phyloP scores from a whole-genome alignment of 2,329 filamentous ascomycete genomes.

The Proliferodiscus dingleyae region DNA sequence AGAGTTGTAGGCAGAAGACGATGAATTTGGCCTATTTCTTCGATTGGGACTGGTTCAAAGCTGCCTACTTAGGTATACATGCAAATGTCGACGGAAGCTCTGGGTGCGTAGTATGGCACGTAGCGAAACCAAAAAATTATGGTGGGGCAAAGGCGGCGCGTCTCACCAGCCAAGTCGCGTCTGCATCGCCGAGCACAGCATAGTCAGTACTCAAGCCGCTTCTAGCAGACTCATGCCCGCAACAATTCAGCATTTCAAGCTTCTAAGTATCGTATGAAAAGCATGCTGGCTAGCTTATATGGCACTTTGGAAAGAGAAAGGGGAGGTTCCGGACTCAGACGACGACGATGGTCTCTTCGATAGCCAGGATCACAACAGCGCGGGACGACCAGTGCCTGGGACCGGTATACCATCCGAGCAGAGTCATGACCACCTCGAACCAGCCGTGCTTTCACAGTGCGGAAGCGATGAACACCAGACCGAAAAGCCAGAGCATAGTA shows the following conservation, averaged over 20 bases:
- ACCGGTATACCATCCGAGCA: too few species aligned
- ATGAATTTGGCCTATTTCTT: too few species aligned
- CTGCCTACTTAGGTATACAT: too few species aligned
- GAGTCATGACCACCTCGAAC: too few species aligned
- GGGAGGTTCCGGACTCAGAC: conserved; percentile 33
- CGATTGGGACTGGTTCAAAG: too few species aligned
- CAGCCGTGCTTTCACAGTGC: too few species aligned
- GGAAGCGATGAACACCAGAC: too few species aligned
- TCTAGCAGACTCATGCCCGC: neutral
- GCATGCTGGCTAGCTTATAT: conserved; percentile 24
- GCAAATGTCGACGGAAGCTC: too few species aligned
- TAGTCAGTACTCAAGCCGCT: neutral
- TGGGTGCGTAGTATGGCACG: too few species aligned
- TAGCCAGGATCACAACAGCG: conserved; percentile 4
- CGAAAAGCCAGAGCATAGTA: too few species aligned
- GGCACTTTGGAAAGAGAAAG: conserved; percentile 34
- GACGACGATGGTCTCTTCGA: conserved; percentile 27
- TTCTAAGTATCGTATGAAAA: conserved; percentile 3
- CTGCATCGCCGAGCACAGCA: conserved; percentile 1
- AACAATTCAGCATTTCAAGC: neutral
- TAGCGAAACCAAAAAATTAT: neutral
- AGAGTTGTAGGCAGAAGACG: too few species aligned
- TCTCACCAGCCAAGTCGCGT: conserved; percentile 6
- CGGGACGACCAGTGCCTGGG: neutral
- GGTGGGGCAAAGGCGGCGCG: neutral